Base-by-base conservation (phyloP, 768 basidiomycete species). In the Mycena alexandri region DNA sequence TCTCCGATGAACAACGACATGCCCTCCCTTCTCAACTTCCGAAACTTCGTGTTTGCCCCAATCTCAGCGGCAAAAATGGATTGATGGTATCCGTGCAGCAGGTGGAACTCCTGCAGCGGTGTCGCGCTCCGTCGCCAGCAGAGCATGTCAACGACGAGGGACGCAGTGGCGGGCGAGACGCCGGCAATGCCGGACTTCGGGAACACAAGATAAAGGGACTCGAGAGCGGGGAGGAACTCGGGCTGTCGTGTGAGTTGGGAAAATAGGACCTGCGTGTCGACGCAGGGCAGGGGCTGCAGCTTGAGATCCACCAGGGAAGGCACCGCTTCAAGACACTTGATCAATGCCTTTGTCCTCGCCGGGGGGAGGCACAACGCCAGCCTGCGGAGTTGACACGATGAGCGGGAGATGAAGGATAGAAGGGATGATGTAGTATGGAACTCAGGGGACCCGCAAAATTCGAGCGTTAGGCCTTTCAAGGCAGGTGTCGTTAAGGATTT, bases 231-330 rank as follows among this genome's bases (percentile, higher is more conserved):
- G 10, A 38, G 38, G 38, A 38, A 38, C 9, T 38, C 38, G 4
- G 38, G 38, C 38, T 14, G 4, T 10, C 10, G 11, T 10, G 38
- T 38, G 38, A 41, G 16, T n/a, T 52, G 48, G 11, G 48, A 6
- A 17, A 51, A 52, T 8, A 61, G 10, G 3, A 22, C 11, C 14
- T 41, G 41, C 48, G 51, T 52, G 22, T 60, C 34, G 46, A 48
- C 36, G 10, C 2, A 3, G 33, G 17, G 50, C 2, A 5, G 34
- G 10, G 41, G 48, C 5, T n/a, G 5, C 9, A 63, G 33, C 19
- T 33, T 41, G 21, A 63, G 38, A n/a, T 53, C 13, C 14, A 63
- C 53, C 21, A 63, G 24, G 2, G 52, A 46, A 2, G 61, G 61
- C 11, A 42, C 19, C 10, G 33, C n/a, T 47, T 55, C 44, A 13